Conservation (phyloP, 2,329 filamentous ascomycete genomes). For the Coccinonectria pachysandricola region DNA sequence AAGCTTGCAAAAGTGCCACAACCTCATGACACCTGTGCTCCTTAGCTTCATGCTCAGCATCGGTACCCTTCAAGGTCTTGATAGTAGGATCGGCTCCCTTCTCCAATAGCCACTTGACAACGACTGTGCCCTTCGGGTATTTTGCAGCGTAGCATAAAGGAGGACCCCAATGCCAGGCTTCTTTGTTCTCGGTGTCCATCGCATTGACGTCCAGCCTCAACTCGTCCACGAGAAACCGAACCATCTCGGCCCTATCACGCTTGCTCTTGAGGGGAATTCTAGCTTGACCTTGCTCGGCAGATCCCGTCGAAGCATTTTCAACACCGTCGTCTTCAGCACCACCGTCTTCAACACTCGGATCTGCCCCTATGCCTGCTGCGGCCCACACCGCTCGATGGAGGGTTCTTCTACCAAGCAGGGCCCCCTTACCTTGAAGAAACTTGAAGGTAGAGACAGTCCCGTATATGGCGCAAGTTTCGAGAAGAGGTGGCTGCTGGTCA, state of each 20-base stretch:
- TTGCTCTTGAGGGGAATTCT: too few species aligned
- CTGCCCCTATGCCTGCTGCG: too few species aligned
- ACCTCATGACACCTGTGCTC: not conserved
- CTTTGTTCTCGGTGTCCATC: too few species aligned
- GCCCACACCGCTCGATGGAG: slow-evolving; percentile 1
- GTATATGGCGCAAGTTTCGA: slow-evolving; percentile 2
- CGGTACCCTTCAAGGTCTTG: slow-evolving; percentile 1
- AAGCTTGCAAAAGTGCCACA: not conserved
- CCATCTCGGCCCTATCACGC: too few species aligned
- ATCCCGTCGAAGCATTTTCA: too few species aligned
- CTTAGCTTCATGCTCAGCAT: slow-evolving; percentile 1
- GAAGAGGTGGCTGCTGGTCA: slow-evolving; percentile 1
- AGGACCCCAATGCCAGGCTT: slow-evolving; percentile 1
- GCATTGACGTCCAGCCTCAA: too few species aligned
- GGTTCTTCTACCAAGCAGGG: slow-evolving; percentile 1
- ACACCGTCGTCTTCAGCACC: too few species aligned
- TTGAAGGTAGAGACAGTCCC: slow-evolving; percentile 2
- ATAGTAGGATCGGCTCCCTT: slow-evolving; percentile 1
- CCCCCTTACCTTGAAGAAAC: slow-evolving; percentile 1
- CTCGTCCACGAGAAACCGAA: too few species aligned
- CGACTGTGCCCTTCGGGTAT: not conserved
- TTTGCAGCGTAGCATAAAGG: slow-evolving; percentile 1
- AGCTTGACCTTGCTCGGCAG: too few species aligned
- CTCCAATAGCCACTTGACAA: slow-evolving; percentile 2
- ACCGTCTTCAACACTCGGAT: too few species aligned